These are phyloP conservation scores for Aspergillus sp. DNA, from an alignment of 2,329 filamentous ascomycete genomes.

Conservation along the genomic window DNA sequence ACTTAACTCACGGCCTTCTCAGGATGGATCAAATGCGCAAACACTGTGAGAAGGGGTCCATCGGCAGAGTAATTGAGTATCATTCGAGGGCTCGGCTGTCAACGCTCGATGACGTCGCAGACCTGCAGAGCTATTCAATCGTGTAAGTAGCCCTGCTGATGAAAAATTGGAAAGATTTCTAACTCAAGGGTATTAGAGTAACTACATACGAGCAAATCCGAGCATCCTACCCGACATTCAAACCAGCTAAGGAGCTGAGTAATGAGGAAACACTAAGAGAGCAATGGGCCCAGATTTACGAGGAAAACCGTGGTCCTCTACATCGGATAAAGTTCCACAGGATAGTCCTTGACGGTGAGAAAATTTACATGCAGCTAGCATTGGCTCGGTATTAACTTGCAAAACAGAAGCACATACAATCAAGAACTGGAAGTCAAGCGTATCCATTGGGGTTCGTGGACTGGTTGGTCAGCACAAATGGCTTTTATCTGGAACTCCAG, in stretches of 20 bases:
- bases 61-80: conserved; percentile 27
- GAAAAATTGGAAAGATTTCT: too few relatives aligned
- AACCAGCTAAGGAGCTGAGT: conserved; percentile 17
- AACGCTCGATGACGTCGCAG: conserved; percentile 19
- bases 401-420: conserved; percentile 35
- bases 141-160: conserved; percentile 16
- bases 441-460: conserved; percentile 36
- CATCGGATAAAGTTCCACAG: conserved; percentile 38
- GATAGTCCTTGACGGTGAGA: conserved; percentile 43
- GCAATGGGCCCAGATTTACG: conserved; percentile 27
- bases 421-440: conserved; percentile 35
- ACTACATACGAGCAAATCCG: conserved; percentile 41
- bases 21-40: conserved; percentile 32
- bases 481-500: conserved; percentile 41
- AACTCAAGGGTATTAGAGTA: conserved; percentile 23
- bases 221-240: conserved; percentile 31
- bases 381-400: neutral
- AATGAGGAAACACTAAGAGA: conserved; percentile 20
- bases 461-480: conserved; percentile 39
- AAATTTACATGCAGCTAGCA: neutral
- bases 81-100: conserved; percentile 21
- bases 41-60: conserved; percentile 28
- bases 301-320: conserved; percentile 29
- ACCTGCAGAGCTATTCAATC: conserved; percentile 23
- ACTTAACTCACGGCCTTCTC: neutral